Percentiles rank a stretch among this genome's conserved stretches.
These are phyloP conservation scores for Phytophthora cryptogea DNA, from an alignment of 352 stramenopile species.

Conservation along the genomic window DNA sequence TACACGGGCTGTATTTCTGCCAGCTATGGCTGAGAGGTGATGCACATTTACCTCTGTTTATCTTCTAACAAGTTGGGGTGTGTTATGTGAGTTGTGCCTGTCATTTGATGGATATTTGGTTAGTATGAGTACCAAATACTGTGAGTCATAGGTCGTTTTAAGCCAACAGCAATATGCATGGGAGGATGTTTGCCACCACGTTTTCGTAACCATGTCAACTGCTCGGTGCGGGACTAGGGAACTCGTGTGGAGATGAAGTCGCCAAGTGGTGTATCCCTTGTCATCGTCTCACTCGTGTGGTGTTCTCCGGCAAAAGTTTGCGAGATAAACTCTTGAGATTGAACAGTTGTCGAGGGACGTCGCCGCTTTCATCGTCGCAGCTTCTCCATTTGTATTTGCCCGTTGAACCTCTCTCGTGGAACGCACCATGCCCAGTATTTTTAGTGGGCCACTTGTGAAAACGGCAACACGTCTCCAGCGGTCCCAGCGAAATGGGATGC, in stretches of 20 bases:
- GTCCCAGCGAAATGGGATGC: conserved; percentile 34
- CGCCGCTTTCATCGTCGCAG: conserved; percentile 17
- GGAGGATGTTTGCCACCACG: conserved; percentile 1
- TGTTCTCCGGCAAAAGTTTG: conserved; percentile 16
- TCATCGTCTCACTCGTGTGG: conserved; percentile 18
- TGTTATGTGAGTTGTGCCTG: conserved; percentile 2
- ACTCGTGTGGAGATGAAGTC: background rate
- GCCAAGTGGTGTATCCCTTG: background rate
- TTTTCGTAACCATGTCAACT: conserved; percentile 3
- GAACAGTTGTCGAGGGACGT: conserved; percentile 12
- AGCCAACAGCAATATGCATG: conserved; percentile 16
- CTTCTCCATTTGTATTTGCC: conserved; percentile 6
- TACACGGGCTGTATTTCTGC: conserved; percentile 15
- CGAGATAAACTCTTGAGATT: conserved; percentile 18
- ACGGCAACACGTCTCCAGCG: conserved; percentile 27
- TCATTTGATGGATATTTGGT: conserved; percentile 3
- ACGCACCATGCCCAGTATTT: conserved; percentile 26
- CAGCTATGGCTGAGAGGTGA: conserved; percentile 18
- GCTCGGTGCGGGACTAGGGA: background rate
- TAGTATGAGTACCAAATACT: background rate
- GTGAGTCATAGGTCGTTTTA: conserved; percentile 9
- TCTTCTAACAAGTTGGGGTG: conserved; percentile 24
- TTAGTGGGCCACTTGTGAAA: conserved; percentile 34
- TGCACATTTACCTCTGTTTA: conserved; percentile 10
- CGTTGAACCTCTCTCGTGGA: conserved; percentile 21